Evolutionary conservation across 2,329 filamentous ascomycete genomes (phyloP), one percentile per base, ranked within the genome.

Genomic region (Trichophyton benhamiae): DNA sequence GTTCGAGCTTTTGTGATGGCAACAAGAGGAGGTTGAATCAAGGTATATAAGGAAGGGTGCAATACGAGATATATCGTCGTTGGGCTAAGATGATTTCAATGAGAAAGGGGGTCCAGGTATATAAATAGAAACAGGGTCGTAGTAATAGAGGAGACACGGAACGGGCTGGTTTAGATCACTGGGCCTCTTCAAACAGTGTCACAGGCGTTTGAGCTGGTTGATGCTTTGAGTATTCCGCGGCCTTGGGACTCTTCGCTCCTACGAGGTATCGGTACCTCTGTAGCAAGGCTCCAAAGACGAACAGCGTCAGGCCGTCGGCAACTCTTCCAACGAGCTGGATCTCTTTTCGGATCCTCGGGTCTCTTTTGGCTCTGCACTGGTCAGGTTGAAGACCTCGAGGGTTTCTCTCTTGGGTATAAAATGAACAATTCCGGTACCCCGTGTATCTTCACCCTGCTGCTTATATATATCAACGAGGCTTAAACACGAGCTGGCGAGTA

Each of bases 61-160:
- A 49, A 55, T 55, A 55, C 49, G 49, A 55, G 49, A 33, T 55
- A 55, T 55, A 55, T 44, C 13, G 25, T 33, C 25, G 25, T 30
- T 55, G 49, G 13, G 15, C 33, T 8, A n/a, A 44, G 33, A 44
- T 44, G 2, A 17, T 44, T 44, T 44, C 41, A 44, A 55, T 3
- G 3, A 49, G 9, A 48, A 25, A 48, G 27, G 13, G 48, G 49
- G 49, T 3, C 25, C 20, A n/a, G 27, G 46, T 49, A 55, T 55
- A 55, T n/a, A 55, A 55, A 55, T 55, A 55, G 49, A 33, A 55
- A 55, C 49, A 36, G 49, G 49, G 49, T 8, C 8, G 49, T 33
- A 33, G 49, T 55, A 5, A 17, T 36, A 55, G 46, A 55, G 49
- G 30, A 27, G 49, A 55, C 49, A 15, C 49, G 49, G 49, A 55